A percentile compares a stretch with the other conserved stretches of the same genome.
These are phyloP conservation scores for Chrysochromulina parva DNA, from an alignment of 78 protist genomes.

Conservation along the genomic window DNA sequence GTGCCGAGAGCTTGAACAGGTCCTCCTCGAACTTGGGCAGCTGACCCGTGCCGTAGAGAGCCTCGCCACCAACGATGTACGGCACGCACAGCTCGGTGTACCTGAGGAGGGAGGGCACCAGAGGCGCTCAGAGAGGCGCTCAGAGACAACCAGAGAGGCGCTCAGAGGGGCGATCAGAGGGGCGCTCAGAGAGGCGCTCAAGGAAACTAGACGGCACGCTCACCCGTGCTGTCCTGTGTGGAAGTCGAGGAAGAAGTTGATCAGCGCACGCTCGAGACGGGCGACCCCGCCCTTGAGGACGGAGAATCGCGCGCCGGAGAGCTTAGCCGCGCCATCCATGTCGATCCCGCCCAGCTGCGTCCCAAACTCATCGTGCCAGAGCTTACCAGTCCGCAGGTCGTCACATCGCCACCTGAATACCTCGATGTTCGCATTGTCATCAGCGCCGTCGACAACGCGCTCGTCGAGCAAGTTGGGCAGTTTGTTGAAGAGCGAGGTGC, in stretches of 20 bases:
- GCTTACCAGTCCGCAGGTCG: neutral
- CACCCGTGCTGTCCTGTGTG: constrained; percentile 47
- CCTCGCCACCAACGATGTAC: constrained; percentile 7
- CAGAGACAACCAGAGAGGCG: too few species aligned
- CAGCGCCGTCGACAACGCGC: constrained; percentile 10
- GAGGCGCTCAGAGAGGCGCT: too few species aligned
- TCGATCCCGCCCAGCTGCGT: neutral
- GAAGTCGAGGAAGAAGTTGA: constrained; percentile 27
- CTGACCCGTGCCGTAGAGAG: constrained; percentile 48
- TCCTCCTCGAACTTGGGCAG: constrained; percentile 55
- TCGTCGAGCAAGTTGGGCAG: constrained; percentile 29
- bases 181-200: too few species aligned
- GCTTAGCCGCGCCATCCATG: neutral
- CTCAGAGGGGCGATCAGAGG: too few species aligned
- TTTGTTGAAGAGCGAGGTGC: neutral
- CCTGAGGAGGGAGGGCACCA: too few species aligned
- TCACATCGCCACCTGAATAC: neutral
- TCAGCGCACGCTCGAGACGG: constrained; percentile 34
- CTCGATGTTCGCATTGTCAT: neutral
- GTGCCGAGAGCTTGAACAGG: neutral
- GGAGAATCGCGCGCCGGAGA: neutral
- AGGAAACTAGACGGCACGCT: too few species aligned
- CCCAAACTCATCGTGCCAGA: constrained; percentile 2
- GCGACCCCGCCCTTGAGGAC: constrained; percentile 34
- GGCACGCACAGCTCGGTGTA: constrained; percentile 36